Evolutionary conservation across 192 early-diverging fungal genomes (phyloP).

Genomic region (Backusella mclennaniae): DNA sequence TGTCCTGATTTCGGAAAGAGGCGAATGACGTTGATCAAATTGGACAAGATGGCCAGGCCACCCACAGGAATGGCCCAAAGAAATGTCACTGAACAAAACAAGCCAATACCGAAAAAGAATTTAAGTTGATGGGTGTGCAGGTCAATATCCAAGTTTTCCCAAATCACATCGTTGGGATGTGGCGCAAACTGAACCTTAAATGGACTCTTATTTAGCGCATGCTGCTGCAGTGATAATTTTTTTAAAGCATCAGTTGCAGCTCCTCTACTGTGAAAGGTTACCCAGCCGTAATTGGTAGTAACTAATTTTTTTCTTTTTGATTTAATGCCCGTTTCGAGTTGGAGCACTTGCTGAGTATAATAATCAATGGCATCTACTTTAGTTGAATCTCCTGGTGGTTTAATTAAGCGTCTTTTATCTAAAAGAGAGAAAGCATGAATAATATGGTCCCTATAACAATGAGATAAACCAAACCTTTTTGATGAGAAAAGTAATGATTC

Average conservation of each 20-base stretch:
- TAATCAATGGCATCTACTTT: conserved; percentile 71
- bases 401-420: conserved; percentile 28
- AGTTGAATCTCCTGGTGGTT: conserved; percentile 26
- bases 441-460: neutral
- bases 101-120: conserved; percentile 35
- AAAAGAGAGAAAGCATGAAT: neutral
- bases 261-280: neutral
- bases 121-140: conserved; percentile 43
- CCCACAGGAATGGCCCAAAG: conserved; percentile 67
- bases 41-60: conserved; percentile 56
- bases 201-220: neutral
- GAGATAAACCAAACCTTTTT: neutral
- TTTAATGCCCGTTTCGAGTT: conserved; percentile 20
- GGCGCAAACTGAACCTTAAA: conserved; percentile 49
- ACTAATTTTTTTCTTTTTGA: conserved; percentile 41
- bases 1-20: conserved; percentile 46
- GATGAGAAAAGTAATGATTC: neutral
- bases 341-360: conserved; percentile 56
- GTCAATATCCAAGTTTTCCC: conserved; percentile 63
- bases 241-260: neutral
- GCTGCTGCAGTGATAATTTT: conserved; percentile 7
- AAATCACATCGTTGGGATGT: conserved; percentile 71
- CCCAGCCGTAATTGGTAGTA: conserved; percentile 4
- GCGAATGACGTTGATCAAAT: conserved; percentile 56
- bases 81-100: conserved; percentile 59